Percentiles rank a stretch among this genome's conserved stretches.
Evolutionary conservation across 2,329 filamentous ascomycete species (phyloP).

Genomic region (Neocatenulostroma microsporum): DNA sequence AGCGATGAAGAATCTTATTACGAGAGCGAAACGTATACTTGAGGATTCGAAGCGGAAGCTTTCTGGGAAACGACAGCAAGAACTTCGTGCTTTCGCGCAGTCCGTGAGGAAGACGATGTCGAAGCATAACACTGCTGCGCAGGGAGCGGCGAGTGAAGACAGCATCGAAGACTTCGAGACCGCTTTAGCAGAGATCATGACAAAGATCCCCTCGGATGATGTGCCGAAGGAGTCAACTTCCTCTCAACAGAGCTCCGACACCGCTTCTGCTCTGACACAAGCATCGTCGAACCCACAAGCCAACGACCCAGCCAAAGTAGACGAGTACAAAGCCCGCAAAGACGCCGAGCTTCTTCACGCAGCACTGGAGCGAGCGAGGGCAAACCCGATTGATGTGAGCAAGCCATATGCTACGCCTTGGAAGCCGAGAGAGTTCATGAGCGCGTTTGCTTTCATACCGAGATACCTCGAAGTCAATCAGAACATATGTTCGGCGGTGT

Average conservation of each 20-base stretch:
- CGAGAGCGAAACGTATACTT: slow-evolving; percentile 54
- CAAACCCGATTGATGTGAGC: slow-evolving; percentile 66
- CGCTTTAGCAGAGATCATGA: slow-evolving; percentile 30
- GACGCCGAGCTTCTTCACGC: slow-evolving; percentile 50
- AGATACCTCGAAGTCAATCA: slow-evolving; percentile 96
- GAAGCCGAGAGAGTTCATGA: slow-evolving; percentile 78
- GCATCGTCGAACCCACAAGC: slow-evolving; percentile 21
- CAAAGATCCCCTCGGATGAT: slow-evolving; percentile 38
- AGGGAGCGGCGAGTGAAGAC: neutral
- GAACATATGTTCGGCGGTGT: slow-evolving; percentile 91
- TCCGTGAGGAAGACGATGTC: slow-evolving; percentile 57
- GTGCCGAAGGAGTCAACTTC: slow-evolving; percentile 13
- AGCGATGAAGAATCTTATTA: slow-evolving; percentile 48
- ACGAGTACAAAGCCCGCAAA: slow-evolving; percentile 44
- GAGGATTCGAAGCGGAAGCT: slow-evolving; percentile 43
- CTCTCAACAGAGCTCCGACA: slow-evolving; percentile 7
- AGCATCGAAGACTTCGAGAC: slow-evolving; percentile 26
- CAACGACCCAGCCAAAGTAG: slow-evolving; percentile 33
- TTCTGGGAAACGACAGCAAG: slow-evolving; percentile 64
- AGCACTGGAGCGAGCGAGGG: slow-evolving; percentile 54
- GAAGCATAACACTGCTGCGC: slow-evolving; percentile 32
- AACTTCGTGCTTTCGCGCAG: slow-evolving; percentile 64
- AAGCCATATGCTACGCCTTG: slow-evolving; percentile 92
- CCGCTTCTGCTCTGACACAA: neutral
- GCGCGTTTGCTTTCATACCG: slow-evolving; percentile 88